A percentile compares a stretch with the other conserved stretches of the same genome.
These are phyloP conservation scores for Carex myosuroides DNA, from an alignment of 176 grass and related monocot species.

Conservation along the genomic window DNA sequence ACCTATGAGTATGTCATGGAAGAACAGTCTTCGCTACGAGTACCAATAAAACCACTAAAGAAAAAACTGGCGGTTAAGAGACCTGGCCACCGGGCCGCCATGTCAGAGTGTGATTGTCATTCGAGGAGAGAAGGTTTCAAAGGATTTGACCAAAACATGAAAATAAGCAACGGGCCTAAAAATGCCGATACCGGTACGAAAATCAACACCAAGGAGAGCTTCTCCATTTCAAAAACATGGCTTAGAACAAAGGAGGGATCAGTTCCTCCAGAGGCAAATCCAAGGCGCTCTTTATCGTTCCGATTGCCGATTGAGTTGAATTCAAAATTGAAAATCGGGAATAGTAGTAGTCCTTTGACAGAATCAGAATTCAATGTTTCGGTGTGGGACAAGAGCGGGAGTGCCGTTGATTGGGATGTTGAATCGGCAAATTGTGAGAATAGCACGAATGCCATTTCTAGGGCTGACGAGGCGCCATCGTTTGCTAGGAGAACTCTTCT, in stretches of 20 bases:
- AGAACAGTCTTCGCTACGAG: slow-evolving; percentile 38
- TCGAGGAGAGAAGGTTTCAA: slow-evolving; percentile 69
- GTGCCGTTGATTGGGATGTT: slow-evolving; percentile 53
- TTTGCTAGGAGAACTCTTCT: slow-evolving; percentile 83
- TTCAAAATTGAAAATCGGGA: slow-evolving; percentile 36
- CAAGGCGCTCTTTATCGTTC: slow-evolving; percentile 55
- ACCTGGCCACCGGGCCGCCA: slow-evolving; percentile 43
- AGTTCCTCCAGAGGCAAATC: slow-evolving; percentile 15
- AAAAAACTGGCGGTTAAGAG: slow-evolving; percentile 19
- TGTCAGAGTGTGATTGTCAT: slow-evolving; percentile 92
- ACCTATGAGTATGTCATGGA: slow-evolving; percentile 96
- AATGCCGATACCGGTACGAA: slow-evolving; percentile 14
- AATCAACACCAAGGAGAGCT: slow-evolving; percentile 51
- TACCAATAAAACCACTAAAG: slow-evolving; percentile 75
- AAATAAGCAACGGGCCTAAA: background rate
- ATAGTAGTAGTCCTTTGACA: slow-evolving; percentile 36
- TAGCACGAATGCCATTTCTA: slow-evolving; percentile 16
- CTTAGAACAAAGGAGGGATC: slow-evolving; percentile 48
- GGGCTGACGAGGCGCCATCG: slow-evolving; percentile 81
- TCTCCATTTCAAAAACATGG: slow-evolving; percentile 92
- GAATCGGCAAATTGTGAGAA: slow-evolving; percentile 32
- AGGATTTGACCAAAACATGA: slow-evolving; percentile 32
- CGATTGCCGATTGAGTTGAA: slow-evolving; percentile 45
- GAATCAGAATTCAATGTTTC: slow-evolving; percentile 80
- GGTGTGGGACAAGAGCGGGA: slow-evolving; percentile 47